These are phyloP conservation scores for Hymenoscyphus scutula DNA, from an alignment of 2,329 filamentous ascomycete genomes.

Conservation along the genomic window DNA sequence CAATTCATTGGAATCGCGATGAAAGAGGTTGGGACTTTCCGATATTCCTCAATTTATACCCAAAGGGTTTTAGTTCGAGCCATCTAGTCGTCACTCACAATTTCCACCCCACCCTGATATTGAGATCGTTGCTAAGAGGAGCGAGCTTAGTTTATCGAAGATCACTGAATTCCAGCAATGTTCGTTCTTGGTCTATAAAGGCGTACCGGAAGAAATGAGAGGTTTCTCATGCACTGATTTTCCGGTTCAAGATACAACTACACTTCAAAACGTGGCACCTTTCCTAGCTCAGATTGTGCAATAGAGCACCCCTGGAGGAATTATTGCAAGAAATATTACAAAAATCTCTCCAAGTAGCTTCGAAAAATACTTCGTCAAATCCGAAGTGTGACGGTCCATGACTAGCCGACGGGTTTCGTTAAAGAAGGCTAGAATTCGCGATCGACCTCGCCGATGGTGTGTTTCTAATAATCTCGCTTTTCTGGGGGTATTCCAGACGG, in stretches of 20 bases:
- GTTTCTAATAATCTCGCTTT: not conserved
- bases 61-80: not conserved
- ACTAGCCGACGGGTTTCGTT: no score
- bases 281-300: not conserved
- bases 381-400: no score
- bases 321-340: not conserved
- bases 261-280: not conserved
- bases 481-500: not conserved
- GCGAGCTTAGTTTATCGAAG: not conserved
- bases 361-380: not conserved
- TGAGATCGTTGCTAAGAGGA: not conserved
- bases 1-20: not conserved
- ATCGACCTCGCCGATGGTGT: no score
- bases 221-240: not conserved
- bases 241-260: not conserved
- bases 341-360: not conserved
- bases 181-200: not conserved
- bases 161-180: no score
- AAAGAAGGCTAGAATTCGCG: no score
- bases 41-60: not conserved
- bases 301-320: not conserved
- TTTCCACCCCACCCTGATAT: not conserved
- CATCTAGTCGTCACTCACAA: not conserved
- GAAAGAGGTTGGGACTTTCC: not conserved
- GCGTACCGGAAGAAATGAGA: not conserved